phyloP scores from a whole-genome alignment of 2,329 filamentous ascomycete genomes.

The Colletotrichum lini region DNA sequence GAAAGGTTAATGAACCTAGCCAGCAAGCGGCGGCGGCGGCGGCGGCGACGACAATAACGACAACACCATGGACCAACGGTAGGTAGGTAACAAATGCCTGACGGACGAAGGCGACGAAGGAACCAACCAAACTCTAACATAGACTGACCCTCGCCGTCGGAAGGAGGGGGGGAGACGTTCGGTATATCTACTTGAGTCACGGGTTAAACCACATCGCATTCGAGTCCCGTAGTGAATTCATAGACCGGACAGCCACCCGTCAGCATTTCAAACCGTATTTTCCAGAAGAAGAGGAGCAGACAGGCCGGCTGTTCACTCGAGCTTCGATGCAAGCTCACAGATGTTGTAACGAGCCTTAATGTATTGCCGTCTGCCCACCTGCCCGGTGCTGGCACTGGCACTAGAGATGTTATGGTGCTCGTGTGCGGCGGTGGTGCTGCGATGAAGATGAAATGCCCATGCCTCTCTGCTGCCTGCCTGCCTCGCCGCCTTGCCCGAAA shows the following conservation, averaged over 20 bases:
- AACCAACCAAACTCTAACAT: conserved; percentile 34
- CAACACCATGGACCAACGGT: conserved; percentile 22
- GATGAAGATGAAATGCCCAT: not conserved
- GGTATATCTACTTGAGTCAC: conserved; percentile 31
- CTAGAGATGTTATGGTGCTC: not conserved
- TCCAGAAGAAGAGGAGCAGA: conserved; percentile 1
- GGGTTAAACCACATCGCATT: conserved; percentile 21
- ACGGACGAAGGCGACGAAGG: conserved; percentile 28
- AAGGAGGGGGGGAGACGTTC: not conserved
- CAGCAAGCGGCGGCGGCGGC: conserved; percentile 22
- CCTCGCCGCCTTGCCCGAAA: not conserved
- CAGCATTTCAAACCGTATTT: conserved; percentile 30
- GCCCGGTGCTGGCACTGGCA: not conserved
- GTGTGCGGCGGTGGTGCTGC: not conserved
- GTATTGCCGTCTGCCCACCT: not conserved
- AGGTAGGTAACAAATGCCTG: not conserved
- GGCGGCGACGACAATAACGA: not conserved
- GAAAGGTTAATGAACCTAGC: conserved; percentile 39
- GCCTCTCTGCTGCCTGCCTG: not conserved
- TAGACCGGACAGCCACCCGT: conserved; percentile 30
- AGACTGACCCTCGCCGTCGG: conserved; percentile 17
- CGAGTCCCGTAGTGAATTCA: conserved; percentile 5
- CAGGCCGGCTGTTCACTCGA: not conserved
- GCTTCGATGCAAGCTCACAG: conserved; percentile 12
- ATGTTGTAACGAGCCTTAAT: conserved; percentile 7